phyloP scores from a whole-genome alignment of 805 yeast genomes.

The Wickerhamomyces strasburgensis region DNA sequence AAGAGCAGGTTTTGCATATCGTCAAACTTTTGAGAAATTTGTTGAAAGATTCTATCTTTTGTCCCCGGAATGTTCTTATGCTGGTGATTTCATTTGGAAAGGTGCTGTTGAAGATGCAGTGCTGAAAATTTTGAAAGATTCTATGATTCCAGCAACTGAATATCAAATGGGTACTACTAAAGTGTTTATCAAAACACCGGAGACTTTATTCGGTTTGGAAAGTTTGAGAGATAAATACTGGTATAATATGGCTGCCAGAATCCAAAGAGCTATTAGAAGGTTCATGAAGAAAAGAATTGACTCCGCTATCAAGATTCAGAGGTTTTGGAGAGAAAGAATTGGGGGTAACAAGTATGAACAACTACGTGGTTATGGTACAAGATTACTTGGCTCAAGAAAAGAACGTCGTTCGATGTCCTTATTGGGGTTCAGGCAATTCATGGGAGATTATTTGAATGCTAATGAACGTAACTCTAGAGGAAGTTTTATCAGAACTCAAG shows the following conservation, averaged over 20 bases:
- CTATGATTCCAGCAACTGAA: slow-evolving; percentile 72
- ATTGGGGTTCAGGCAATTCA: slow-evolving; percentile 79
- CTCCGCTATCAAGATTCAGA: slow-evolving; percentile 78
- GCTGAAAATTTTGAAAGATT: slow-evolving; percentile 45
- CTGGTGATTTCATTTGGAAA: slow-evolving; percentile 68
- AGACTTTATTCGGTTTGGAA: slow-evolving; percentile 90
- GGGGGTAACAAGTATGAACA: slow-evolving; percentile 82
- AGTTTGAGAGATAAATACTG: slow-evolving; percentile 95
- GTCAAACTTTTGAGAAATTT: slow-evolving; percentile 94
- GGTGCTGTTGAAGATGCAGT: slow-evolving; percentile 57
- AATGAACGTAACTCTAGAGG: slow-evolving; percentile 76
- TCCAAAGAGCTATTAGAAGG: slow-evolving; percentile 95
- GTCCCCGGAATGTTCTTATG: slow-evolving; percentile 88
- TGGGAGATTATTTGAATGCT: slow-evolving; percentile 93
- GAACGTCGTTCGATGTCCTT: slow-evolving; percentile 87
- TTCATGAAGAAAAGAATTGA: slow-evolving; percentile 76
- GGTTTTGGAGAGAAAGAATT: slow-evolving; percentile 72
- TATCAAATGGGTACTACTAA: slow-evolving; percentile 90
- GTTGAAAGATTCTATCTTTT: slow-evolving; percentile 89
- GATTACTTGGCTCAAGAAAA: slow-evolving; percentile 65
- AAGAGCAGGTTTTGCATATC: slow-evolving; percentile 97
- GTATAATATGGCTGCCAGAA: slow-evolving; percentile 97
- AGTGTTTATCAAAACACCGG: slow-evolving; percentile 95
- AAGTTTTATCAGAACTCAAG: slow-evolving; percentile 61
- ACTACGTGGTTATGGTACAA: slow-evolving; percentile 79